A percentile compares a stretch with the other conserved stretches of the same genome.
Conservation (phyloP, 2,329 filamentous ascomycete genomes). For the Alternaria arborescens region DNA sequence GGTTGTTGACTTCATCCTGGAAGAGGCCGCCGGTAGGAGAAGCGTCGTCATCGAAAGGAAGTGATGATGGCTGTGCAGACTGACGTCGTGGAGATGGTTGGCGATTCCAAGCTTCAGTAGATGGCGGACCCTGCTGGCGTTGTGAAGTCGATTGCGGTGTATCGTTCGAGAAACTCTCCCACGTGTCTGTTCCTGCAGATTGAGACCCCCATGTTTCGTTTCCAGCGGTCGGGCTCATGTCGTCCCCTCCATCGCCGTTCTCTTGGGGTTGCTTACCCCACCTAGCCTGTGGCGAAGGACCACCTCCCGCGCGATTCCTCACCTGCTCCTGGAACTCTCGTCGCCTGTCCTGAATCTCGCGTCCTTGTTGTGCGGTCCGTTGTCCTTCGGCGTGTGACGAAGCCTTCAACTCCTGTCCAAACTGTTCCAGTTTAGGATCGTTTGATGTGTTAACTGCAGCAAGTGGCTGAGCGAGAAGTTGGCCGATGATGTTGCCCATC, state of each 20-base stretch:
- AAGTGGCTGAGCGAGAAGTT: constrained; percentile 43
- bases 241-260: constrained; percentile 46
- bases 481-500: constrained; percentile 47
- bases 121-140: constrained; percentile 16
- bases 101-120: constrained; percentile 14
- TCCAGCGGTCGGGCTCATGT: constrained; percentile 55
- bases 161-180: constrained; percentile 27
- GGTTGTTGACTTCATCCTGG: constrained; percentile 38
- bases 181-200: constrained; percentile 15
- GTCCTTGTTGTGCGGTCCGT: constrained; percentile 20
- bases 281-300: constrained; percentile 51
- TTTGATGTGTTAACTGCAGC: constrained; percentile 46
- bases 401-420: constrained; percentile 48
- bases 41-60: constrained; percentile 41
- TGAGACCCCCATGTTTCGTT: constrained; percentile 45
- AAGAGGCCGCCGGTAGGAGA: constrained; percentile 51
- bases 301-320: constrained; percentile 32
- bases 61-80: constrained; percentile 17
- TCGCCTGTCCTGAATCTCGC: constrained; percentile 29
- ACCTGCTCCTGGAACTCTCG: constrained; percentile 34
- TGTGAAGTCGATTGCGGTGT: constrained; percentile 17
- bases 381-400: constrained; percentile 23
- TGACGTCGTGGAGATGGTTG: constrained; percentile 15
- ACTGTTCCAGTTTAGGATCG: constrained; percentile 54
- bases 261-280: constrained; percentile 28